Percentiles rank a stretch among this genome's conserved stretches.
These are phyloP conservation scores for Lactarius hengduanensis DNA, from an alignment of 768 basidiomycete species.

Conservation along the genomic window DNA sequence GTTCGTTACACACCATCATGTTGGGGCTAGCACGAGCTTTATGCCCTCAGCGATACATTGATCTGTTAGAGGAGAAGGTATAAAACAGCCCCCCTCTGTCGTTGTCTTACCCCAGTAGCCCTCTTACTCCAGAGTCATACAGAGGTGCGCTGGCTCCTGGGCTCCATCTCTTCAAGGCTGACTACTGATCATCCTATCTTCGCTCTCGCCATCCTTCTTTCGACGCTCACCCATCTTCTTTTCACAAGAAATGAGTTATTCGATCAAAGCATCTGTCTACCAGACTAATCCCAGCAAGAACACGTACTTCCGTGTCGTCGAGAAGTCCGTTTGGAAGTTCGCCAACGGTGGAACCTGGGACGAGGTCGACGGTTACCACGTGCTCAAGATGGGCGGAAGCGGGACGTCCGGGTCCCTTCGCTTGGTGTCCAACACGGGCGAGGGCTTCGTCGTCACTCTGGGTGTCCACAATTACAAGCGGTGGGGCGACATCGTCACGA, in stretches of 20 bases:
- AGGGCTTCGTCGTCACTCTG: constrained; percentile 37
- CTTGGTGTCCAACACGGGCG: constrained; percentile 34
- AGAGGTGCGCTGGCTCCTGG: background rate
- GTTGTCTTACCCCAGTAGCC: background rate
- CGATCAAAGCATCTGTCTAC: constrained; percentile 28
- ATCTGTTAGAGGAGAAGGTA: background rate
- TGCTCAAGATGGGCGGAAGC: constrained; percentile 40
- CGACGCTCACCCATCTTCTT: background rate
- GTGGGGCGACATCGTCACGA: constrained; percentile 42
- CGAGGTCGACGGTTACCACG: constrained; percentile 26
- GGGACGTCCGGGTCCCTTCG: constrained; percentile 43
- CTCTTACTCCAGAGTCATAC: background rate
- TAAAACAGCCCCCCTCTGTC: background rate
- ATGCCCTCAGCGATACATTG: background rate
- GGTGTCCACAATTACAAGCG: constrained; percentile 43
- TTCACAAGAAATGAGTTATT: constrained; percentile 23
- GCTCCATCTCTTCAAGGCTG: background rate
- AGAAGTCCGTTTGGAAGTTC: constrained; percentile 38
- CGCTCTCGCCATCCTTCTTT: background rate
- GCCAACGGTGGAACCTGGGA: constrained; percentile 39
- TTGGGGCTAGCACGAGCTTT: no score
- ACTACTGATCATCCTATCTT: background rate
- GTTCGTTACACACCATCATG: no score
- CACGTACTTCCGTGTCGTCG: constrained; percentile 36
- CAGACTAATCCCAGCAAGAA: constrained; percentile 24